Percentiles rank a stretch among this genome's conserved stretches.
These are phyloP conservation scores for Sphagnum fallax DNA, from an alignment of 228 moss, liverwort and hornwort species.

Conservation along the genomic window DNA sequence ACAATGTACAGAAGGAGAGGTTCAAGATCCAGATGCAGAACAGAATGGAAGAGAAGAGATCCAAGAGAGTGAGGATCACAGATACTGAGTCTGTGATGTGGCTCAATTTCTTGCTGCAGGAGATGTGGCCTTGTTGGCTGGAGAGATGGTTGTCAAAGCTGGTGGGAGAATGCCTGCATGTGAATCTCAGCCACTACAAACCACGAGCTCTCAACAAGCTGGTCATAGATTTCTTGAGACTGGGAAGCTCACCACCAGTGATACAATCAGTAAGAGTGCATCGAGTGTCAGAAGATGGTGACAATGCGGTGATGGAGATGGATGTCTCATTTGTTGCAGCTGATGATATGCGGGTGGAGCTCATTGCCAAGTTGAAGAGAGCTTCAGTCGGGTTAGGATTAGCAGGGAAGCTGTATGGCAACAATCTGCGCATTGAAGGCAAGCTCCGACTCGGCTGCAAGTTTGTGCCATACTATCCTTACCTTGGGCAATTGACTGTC, in stretches of 20 bases:
- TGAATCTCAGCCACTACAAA: constrained; percentile 44
- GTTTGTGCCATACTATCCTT: constrained; percentile 49
- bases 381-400: constrained; percentile 46
- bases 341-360: constrained; percentile 44
- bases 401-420: constrained; percentile 43
- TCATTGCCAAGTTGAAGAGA: constrained; percentile 37
- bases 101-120: constrained; percentile 42
- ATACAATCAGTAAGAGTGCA: constrained; percentile 41
- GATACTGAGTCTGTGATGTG: constrained; percentile 37
- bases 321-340: constrained; percentile 45
- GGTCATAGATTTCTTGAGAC: constrained; percentile 32
- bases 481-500: constrained; percentile 38
- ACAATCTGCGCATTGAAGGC: constrained; percentile 44
- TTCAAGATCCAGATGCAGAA: constrained; percentile 36
- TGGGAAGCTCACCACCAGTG: constrained; percentile 45
- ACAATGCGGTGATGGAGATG: constrained; percentile 37
- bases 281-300: constrained; percentile 30
- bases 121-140: constrained; percentile 47
- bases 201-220: constrained; percentile 41
- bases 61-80: constrained; percentile 19
- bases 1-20: constrained; percentile 39
- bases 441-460: constrained; percentile 39
- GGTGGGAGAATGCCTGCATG: constrained; percentile 31
- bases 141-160: constrained; percentile 42
- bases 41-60: constrained; percentile 30